Evolutionary conservation across 2,329 filamentous ascomycete genomes (phyloP), one percentile per base, ranked within the genome.

Genomic region (Microcera coccophila): DNA sequence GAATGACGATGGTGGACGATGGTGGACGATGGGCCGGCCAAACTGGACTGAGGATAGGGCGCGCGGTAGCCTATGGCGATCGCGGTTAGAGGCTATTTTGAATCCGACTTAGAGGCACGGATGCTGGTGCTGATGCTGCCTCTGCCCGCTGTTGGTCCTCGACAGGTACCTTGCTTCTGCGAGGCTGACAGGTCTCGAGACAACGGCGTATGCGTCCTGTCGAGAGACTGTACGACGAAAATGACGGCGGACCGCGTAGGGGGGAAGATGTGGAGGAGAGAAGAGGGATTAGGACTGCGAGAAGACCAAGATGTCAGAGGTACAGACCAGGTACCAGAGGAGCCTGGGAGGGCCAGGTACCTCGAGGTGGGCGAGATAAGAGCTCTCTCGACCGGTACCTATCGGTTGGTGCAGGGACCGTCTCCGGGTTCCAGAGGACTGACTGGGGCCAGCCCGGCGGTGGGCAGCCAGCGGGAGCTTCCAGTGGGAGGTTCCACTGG

Each of bases 271-370:
- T 26, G 22, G 22, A 26, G 14, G n/a, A 36, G 33, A 17, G 29
- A 37, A 43, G 44, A 34, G 28, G 11, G 40, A 24, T 12, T 40
- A 37, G 40, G 9, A 24, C 28, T 18, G 24, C 28, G n/a, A 32
- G 18, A 24, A 36, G 17, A 18, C 16, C 22, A n/a, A 22, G 12
- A 41, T 20, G 31, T 33, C 21, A 39, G 22, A 36, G 22, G 16
- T 24, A 21, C 36, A 33, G 39, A 36, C 32, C 20, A 29, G 19
- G 21, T 32, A 36, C 16, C 17, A 33, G 29, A 39, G 36, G 28
- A 38, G 26, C 31, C 24, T 16, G 37, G 28, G 34, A 33, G n/a
- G n/a, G 34, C 7, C 22, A 7, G 36, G 32, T 32, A 33, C 21
- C 22, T 15, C 15, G 21, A 17, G 34, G 31, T n/a, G 16, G 32